phyloP scores from a whole-genome alignment of 495 filamentous ascomycete genomes.

The Annulohypoxylon nitens region DNA sequence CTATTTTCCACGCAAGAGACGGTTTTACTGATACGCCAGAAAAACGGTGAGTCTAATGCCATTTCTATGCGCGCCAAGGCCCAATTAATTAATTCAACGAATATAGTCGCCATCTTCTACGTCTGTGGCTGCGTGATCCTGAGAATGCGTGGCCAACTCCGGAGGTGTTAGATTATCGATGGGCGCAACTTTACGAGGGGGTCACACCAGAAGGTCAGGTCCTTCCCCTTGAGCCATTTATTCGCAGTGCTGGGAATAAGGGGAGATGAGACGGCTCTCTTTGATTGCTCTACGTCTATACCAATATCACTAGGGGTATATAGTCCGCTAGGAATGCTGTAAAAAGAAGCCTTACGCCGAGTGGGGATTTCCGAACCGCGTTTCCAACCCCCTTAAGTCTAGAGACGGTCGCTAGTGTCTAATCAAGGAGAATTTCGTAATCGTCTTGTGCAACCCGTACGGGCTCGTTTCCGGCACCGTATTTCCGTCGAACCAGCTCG shows the following conservation, averaged over 20 bases:
- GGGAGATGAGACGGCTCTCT: constrained; percentile 29
- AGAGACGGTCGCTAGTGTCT: constrained; percentile 22
- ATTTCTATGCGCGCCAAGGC: no score
- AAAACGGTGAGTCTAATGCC: constrained; percentile 57
- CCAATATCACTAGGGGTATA: neutral
- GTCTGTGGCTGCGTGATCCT: constrained; percentile 70
- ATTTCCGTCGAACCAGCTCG: constrained; percentile 85
- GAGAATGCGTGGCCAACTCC: constrained; percentile 70
- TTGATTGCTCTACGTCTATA: constrained; percentile 26
- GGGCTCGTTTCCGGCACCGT: constrained; percentile 75
- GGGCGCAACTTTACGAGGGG: constrained; percentile 66
- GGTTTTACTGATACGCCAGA: constrained; percentile 61
- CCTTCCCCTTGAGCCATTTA: constrained; percentile 67
- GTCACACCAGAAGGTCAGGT: constrained; percentile 63
- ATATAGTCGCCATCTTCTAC: constrained; percentile 67
- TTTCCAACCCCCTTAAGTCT: constrained; percentile 13
- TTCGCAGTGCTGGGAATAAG: constrained; percentile 59
- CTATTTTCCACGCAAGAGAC: constrained; percentile 65
- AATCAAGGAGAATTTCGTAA: constrained; percentile 77
- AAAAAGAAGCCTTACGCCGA: constrained; percentile 12
- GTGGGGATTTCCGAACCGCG: constrained; percentile 24
- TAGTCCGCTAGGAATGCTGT: constrained; percentile 8
- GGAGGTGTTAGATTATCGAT: constrained; percentile 58
- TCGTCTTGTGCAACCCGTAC: constrained; percentile 70
- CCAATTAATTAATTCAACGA: constrained; percentile 26